Evolutionary conservation across 116 monocot species (phyloP).

Genomic region (Dioscorea cayenensis): DNA sequence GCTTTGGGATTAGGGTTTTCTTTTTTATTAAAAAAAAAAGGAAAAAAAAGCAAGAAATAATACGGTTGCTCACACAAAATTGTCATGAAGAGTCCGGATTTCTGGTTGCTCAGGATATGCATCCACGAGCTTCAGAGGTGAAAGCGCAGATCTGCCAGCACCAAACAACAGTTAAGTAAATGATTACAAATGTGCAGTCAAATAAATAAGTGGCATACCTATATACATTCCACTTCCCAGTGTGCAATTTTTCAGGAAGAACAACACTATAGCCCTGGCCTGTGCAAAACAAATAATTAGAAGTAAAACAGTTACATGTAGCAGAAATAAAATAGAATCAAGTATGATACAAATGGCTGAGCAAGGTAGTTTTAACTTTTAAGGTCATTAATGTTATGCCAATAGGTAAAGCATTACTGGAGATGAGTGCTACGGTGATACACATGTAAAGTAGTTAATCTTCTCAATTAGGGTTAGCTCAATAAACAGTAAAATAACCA

Average conservation of each 20-base stretch:
- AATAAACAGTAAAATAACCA: too few relatives aligned
- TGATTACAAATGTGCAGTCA: neutral
- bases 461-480: too few relatives aligned
- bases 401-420: neutral
- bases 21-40: too few relatives aligned
- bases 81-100: slow-evolving; percentile 90
- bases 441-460: neutral
- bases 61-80: slow-evolving; percentile 69
- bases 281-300: slow-evolving; percentile 21
- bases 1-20: too few relatives aligned
- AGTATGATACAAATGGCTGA: neutral
- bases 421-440: neutral
- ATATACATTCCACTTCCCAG: slow-evolving; percentile 91
- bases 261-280: slow-evolving; percentile 83
- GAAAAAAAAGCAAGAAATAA: neutral
- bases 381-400: neutral
- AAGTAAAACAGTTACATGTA: neutral
- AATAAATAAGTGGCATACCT: slow-evolving; percentile 31
- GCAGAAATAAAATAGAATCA: neutral
- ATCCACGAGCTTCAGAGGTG: slow-evolving; percentile 67
- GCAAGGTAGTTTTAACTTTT: neutral
- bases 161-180: neutral
- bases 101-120: slow-evolving; percentile 63
- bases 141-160: slow-evolving; percentile 56
- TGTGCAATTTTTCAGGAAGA: slow-evolving; percentile 85